phyloP scores from a whole-genome alignment of 2,329 filamentous ascomycete species.

The Zasmidium cellare region DNA sequence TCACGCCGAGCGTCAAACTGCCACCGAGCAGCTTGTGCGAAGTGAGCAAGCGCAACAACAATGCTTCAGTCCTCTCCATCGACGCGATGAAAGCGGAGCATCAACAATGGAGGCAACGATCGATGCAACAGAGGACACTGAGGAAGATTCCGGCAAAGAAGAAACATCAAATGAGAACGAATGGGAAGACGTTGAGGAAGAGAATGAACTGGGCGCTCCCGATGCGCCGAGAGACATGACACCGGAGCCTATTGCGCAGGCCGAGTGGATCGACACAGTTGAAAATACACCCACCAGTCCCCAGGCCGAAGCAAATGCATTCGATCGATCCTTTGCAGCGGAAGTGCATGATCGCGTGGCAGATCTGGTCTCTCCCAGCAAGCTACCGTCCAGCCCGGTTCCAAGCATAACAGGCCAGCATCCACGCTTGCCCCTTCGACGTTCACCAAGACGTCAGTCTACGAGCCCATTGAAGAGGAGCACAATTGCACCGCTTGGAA shows the following conservation, averaged over 20 bases:
- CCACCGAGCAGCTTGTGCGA: no score
- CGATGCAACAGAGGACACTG: not conserved
- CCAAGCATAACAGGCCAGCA: constrained; percentile 19
- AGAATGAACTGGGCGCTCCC: not conserved
- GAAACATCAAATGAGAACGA: constrained; percentile 12
- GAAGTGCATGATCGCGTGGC: constrained; percentile 3
- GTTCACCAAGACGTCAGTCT: constrained; percentile 31
- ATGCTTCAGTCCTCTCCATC: no score
- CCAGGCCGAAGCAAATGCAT: not conserved
- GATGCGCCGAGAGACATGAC: not conserved
- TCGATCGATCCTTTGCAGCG: not conserved
- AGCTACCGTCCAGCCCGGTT: constrained; percentile 20
- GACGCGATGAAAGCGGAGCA: no score
- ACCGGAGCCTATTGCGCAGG: not conserved
- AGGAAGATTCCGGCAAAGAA: not conserved
- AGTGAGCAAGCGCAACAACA: no score
- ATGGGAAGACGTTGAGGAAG: constrained; percentile 27
- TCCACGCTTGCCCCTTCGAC: constrained; percentile 22
- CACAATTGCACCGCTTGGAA: constrained; percentile 9
- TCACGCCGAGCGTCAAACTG: no score
- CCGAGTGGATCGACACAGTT: constrained; percentile 3
- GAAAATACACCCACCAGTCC: constrained; percentile 6
- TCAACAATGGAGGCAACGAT: not conserved
- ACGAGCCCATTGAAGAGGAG: constrained; percentile 29
- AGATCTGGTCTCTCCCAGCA: constrained; percentile 4